phyloP scores from a whole-genome alignment of 208 protist species.

The Giardia duodenalis region DNA sequence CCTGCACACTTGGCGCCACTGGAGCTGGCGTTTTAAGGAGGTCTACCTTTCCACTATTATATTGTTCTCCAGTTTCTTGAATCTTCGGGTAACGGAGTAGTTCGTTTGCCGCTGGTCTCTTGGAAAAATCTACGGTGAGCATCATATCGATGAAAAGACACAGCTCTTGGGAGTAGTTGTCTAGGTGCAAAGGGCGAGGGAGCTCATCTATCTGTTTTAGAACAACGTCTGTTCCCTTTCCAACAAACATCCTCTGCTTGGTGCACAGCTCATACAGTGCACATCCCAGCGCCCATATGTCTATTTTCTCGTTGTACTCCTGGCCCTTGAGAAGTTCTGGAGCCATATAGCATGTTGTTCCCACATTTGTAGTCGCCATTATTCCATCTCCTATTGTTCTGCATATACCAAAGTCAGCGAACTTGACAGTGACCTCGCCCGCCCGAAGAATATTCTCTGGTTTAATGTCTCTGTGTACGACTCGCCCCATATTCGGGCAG shows the following conservation, averaged over 20 bases:
- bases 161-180: not conserved
- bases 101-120: not conserved
- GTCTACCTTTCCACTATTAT: not conserved
- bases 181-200: not conserved
- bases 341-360: constrained; percentile 53
- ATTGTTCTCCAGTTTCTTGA: not conserved
- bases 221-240: not conserved
- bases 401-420: constrained; percentile 55
- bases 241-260: constrained; percentile 43
- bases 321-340: constrained; percentile 40
- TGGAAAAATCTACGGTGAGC: not conserved
- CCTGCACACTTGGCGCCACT: not conserved
- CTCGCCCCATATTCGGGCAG: not conserved
- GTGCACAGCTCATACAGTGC: constrained; percentile 47
- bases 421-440: constrained; percentile 38
- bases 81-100: not conserved
- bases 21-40: not conserved
- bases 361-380: constrained; percentile 42
- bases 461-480: constrained; percentile 52
- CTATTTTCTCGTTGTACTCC: constrained; percentile 45
- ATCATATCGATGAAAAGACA: not conserved
- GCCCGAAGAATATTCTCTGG: constrained; percentile 50
- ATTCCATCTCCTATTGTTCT: constrained; percentile 31
- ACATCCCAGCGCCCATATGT: constrained; percentile 54
- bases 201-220: not conserved